A percentile compares a stretch with the other conserved stretches of the same genome.
These are phyloP conservation scores for Fusarium oxysporum DNA, from an alignment of 2,329 filamentous ascomycete species.

Conservation along the genomic window DNA sequence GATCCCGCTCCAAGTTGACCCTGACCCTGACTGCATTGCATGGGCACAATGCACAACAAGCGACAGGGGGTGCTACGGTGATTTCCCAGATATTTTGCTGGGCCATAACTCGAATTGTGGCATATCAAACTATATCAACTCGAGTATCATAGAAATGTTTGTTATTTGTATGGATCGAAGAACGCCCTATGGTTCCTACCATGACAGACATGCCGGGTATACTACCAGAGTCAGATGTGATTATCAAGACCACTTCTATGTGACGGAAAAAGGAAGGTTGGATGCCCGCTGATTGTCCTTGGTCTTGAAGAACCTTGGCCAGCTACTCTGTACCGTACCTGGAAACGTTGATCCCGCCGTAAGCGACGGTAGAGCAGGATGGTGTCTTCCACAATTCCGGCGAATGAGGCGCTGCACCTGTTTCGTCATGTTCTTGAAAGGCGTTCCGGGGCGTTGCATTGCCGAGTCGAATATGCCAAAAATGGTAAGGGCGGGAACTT, in stretches of 20 bases:
- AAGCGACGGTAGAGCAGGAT: conserved; percentile 39
- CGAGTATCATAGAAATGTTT: not conserved
- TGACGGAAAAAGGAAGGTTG: conserved; percentile 21
- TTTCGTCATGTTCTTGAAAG: conserved; percentile 39
- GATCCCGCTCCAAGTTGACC: conserved; percentile 29
- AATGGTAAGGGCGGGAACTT: conserved; percentile 5
- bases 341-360: conserved; percentile 42
- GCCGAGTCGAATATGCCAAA: not conserved
- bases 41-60: conserved; percentile 13
- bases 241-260: conserved; percentile 3
- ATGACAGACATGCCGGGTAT: not conserved
- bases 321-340: conserved; percentile 12
- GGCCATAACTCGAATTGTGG: not conserved
- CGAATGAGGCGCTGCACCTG: conserved; percentile 21
- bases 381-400: conserved; percentile 10
- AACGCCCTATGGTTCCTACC: not conserved
- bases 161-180: not conserved
- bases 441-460: conserved; percentile 28
- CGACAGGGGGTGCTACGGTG: conserved; percentile 2
- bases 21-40: conserved; percentile 24
- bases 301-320: conserved; percentile 4
- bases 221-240: conserved; percentile 6
- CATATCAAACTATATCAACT: not conserved
- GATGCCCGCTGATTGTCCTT: conserved; percentile 12
- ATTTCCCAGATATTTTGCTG: not conserved